Conservation (phyloP, 495 filamentous ascomycete species). For the Penicillium cataractarum region DNA sequence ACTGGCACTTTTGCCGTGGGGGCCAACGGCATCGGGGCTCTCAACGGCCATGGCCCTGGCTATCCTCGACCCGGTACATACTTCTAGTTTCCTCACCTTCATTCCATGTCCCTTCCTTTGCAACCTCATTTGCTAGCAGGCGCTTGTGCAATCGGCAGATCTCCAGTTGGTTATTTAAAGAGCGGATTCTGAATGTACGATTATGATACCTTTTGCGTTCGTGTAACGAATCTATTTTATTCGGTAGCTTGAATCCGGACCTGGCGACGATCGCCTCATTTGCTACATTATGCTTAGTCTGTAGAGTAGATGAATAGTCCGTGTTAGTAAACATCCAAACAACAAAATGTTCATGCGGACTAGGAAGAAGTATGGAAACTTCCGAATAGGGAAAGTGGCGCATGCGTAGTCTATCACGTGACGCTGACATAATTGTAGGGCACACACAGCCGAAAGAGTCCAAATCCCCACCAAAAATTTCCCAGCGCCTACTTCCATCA, state of each 20-base stretch:
- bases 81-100: conserved; percentile 32
- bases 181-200: conserved; percentile 51
- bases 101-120: conserved; percentile 22
- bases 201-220: conserved; percentile 54
- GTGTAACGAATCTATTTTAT: conserved; percentile 36
- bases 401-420: conserved; percentile 17
- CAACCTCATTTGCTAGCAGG: conserved; percentile 30
- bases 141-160: conserved; percentile 27
- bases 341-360: neutral
- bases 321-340: neutral
- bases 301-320: neutral
- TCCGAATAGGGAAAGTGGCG: conserved; percentile 2
- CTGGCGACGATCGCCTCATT: neutral
- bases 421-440: conserved; percentile 44
- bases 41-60: conserved; percentile 47
- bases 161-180: conserved; percentile 38
- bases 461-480: conserved; percentile 34
- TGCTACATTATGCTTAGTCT: neutral
- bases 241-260: conserved; percentile 13
- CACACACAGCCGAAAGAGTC: conserved; percentile 45
- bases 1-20: conserved; percentile 25
- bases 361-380: neutral
- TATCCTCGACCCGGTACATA: conserved; percentile 52
- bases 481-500: conserved; percentile 26
- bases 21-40: conserved; percentile 30